Base-by-base conservation (phyloP, 768 basidiomycete species). In the Pisolithus sp. region DNA sequence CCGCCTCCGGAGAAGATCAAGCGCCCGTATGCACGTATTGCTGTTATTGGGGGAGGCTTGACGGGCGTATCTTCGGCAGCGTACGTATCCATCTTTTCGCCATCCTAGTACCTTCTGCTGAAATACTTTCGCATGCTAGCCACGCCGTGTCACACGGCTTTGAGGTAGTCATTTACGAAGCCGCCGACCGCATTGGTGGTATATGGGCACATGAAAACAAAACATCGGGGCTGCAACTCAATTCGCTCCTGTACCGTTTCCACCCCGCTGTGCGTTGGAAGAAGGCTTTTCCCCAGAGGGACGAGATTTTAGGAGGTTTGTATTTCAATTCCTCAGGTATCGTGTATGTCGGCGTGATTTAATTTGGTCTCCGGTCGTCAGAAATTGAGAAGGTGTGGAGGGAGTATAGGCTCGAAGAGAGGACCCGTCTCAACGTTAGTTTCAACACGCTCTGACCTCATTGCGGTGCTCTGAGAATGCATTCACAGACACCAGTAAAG, bases 41-140 rank as follows among this genome's bases (percentile, higher is more conserved):
- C 78, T 0, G 65, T 78, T 48, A 69, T 79, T 45, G 77, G 78
- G 7, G 75, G 76, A 2, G 78, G 79, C 10, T 62, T 79, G 9
- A 79, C 76, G 0, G 77, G 78, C 18, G 62, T 81, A 13, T 77
- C 76, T n/a, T 76, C 75, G 24, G 78, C 76, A 28, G 77, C 77
- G 59, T 73, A 55, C 23, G 71, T 55, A 21, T 24, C 41, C 9
- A 3, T n/a, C 24, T 45, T 31, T 9, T 45, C 10, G 7, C 26
- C 15, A 20, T 30, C 6, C 20, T 5, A 26, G 18, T 44, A 45
- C 36, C 23, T 45, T 13, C 39, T 23, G 34, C 21, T 10, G n/a
- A n/a, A n/a, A n/a, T 23, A 43, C 26, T 13, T 23, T 15, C 8
- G 2, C 30, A 2, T 12, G 42, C 28, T 30, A 71, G 71, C 15